phyloP scores from a whole-genome alignment of 768 basidiomycete species.

The Xerocomellus intermedius region DNA sequence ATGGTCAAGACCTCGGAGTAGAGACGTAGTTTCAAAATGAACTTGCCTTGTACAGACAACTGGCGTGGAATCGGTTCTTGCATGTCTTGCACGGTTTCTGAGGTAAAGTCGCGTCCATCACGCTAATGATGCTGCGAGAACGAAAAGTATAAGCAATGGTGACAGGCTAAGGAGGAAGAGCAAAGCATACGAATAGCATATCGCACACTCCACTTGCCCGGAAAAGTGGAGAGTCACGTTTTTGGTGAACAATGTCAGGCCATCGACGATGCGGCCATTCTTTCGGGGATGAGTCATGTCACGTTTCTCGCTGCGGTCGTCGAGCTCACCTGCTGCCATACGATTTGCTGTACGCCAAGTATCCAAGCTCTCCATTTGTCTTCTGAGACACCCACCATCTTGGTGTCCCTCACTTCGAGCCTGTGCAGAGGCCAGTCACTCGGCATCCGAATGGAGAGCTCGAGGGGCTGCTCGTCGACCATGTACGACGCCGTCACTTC shows the following conservation, averaged over 20 bases:
- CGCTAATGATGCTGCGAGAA: constrained; percentile 74
- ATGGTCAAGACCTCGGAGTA: neutral
- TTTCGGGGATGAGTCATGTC: constrained; percentile 29
- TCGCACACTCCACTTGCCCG: constrained; percentile 94
- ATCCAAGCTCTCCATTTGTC: constrained; percentile 93
- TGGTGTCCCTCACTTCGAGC: constrained; percentile 85
- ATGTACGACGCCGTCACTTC: constrained; percentile 84
- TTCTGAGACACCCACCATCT: constrained; percentile 85
- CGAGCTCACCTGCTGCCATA: constrained; percentile 75
- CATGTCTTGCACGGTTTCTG: constrained; percentile 92
- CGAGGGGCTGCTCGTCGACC: constrained; percentile 92
- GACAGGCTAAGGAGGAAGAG: neutral
- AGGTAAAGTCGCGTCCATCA: constrained; percentile 84
- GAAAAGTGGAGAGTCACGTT: constrained; percentile 93
- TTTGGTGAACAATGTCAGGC: constrained; percentile 86
- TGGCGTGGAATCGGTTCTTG: constrained; percentile 91
- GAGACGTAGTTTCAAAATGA: neutral
- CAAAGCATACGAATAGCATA: constrained; percentile 80
- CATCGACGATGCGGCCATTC: constrained; percentile 91
- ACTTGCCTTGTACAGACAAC: constrained; percentile 83
- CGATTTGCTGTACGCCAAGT: constrained; percentile 85
- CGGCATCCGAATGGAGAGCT: constrained; percentile 84
- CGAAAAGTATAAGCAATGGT: neutral
- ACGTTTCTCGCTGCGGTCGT: neutral
- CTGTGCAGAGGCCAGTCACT: constrained; percentile 85